Evolutionary conservation across 1,284 basidiomycete species (phyloP).

Genomic region (Cystobasidiaceae sp.): DNA sequence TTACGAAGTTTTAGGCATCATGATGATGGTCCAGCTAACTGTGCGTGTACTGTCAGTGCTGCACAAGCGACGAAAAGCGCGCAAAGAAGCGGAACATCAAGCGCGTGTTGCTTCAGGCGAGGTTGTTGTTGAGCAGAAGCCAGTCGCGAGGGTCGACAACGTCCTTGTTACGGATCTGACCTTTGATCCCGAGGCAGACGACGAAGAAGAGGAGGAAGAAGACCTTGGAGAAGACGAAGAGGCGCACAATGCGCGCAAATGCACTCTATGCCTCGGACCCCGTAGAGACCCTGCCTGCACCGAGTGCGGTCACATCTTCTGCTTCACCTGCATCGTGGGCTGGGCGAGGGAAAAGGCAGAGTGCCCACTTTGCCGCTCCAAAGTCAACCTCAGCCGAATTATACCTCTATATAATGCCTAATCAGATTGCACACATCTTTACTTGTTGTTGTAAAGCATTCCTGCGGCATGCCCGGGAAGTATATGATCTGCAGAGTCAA

Average conservation of each 20-base stretch:
- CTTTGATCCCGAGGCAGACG: constrained; percentile 39
- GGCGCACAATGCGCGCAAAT: constrained; percentile 37
- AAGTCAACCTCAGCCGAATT: constrained; percentile 39
- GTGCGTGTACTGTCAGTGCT: constrained; percentile 41
- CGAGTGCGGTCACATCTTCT: constrained; percentile 49
- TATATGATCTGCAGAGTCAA: too few relatives aligned
- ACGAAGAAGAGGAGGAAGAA: constrained; percentile 36
- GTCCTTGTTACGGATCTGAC: constrained; percentile 32
- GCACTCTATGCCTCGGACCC: constrained; percentile 47
- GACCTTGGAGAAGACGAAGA: constrained; percentile 36
- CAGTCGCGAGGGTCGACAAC: constrained; percentile 38
- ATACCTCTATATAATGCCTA: constrained; percentile 43
- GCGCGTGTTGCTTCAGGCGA: constrained; percentile 20
- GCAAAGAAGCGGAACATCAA: constrained; percentile 15
- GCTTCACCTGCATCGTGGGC: constrained; percentile 47
- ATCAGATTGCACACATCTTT: background rate
- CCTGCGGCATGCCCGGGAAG: too few relatives aligned
- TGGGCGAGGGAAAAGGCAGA: constrained; percentile 48
- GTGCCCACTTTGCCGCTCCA: constrained; percentile 44
- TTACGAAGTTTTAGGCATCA: constrained; percentile 47
- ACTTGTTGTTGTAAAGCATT: constrained; percentile 11
- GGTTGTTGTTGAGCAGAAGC: constrained; percentile 16
- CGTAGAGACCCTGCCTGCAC: constrained; percentile 44
- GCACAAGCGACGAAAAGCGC: constrained; percentile 27
- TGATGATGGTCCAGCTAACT: constrained; percentile 45